Evolutionary conservation across 371 early-diverging fungal genomes (phyloP), one percentile per base, ranked within the genome.

Genomic region (Homolaphlyctis polyrhiza): DNA sequence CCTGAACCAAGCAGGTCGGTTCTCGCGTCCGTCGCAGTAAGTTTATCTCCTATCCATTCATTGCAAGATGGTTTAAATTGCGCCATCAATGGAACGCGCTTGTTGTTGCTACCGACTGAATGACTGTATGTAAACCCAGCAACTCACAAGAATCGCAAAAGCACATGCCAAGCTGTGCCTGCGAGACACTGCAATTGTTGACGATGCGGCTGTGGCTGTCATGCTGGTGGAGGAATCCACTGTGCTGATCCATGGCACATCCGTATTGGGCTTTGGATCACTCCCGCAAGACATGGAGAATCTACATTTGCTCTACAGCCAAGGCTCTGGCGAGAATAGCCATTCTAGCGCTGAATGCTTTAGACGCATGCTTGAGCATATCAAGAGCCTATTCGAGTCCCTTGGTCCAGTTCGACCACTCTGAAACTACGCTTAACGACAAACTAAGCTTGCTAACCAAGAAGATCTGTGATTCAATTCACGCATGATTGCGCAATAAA

Each of bases 211-310:
- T 14, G 63, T 69, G 25, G 55, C 61, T 61, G 60, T 71, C 16
- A 43, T 65, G 43, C 51, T 71, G 32, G 66, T 71, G 11, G 71
- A 71, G 60, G 71, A 71, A 50, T 48, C 62, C 29, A 55, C 65
- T 23, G 60, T 36, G 30, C 39, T 67, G 34, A 30, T 48, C 4
- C 57, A 11, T 21, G 68, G 66, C 14, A 48, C 60, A 1, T 71
- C 71, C 13, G 60, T 67, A 18, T 52, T 71, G 5, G 72, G 68
- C 4, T 71, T 68, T 45, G 58, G 25, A 13, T 59, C 68, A 11
- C 34, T 71, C 18, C 72, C 69, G 11, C 62, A 71, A 29, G 71
- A 71, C 55, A 68, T 64, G 57, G 68, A 68, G 52, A 61, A 68
- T 29, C 16, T 71, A 1, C 32, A 39, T 21, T 25, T 34, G 1